A percentile compares a stretch with the other conserved stretches of the same genome.
Conservation (phyloP, 345 rosid genomes). For the Eucalyptus sp. region DNA sequence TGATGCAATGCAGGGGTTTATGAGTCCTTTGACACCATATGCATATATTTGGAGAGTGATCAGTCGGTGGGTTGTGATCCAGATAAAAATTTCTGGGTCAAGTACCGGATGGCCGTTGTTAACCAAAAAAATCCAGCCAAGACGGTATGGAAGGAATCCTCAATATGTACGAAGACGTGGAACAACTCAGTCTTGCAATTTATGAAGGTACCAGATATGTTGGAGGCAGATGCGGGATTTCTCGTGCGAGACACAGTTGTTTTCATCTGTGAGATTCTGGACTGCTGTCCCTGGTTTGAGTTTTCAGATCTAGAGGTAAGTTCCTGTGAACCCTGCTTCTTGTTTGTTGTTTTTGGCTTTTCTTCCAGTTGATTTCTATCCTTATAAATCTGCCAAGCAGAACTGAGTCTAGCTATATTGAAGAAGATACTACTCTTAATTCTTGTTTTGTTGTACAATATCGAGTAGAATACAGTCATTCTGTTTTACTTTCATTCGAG, state of each 20-base stretch:
- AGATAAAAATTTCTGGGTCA: conserved; percentile 99
- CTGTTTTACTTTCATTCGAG: neutral
- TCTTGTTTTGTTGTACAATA: neutral
- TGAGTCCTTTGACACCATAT: conserved; percentile 97
- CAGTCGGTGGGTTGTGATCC: conserved; percentile 85
- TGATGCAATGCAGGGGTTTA: conserved; percentile 76
- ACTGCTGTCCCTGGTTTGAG: conserved; percentile 97
- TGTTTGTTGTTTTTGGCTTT: neutral
- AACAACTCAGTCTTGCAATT: conserved; percentile 97
- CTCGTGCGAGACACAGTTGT: conserved; percentile 96
- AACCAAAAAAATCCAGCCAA: conserved; percentile 91
- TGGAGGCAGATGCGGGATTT: conserved; percentile 99
- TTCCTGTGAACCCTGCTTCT: neutral
- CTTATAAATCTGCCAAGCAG: neutral
- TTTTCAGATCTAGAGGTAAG: conserved; percentile 92
- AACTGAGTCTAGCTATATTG: neutral
- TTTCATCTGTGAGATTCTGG: conserved; percentile 96
- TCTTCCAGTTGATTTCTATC: neutral
- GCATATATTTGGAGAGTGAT: conserved; percentile 98
- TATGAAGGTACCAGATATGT: conserved; percentile 98
- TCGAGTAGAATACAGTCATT: neutral
- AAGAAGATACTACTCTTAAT: neutral
- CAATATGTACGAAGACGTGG: conserved; percentile 99
- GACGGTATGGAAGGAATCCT: conserved; percentile 99
- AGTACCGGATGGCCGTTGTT: conserved; percentile 93